Conservation (phyloP, 2,329 filamentous ascomycete genomes). For the Zalaria sp. region DNA sequence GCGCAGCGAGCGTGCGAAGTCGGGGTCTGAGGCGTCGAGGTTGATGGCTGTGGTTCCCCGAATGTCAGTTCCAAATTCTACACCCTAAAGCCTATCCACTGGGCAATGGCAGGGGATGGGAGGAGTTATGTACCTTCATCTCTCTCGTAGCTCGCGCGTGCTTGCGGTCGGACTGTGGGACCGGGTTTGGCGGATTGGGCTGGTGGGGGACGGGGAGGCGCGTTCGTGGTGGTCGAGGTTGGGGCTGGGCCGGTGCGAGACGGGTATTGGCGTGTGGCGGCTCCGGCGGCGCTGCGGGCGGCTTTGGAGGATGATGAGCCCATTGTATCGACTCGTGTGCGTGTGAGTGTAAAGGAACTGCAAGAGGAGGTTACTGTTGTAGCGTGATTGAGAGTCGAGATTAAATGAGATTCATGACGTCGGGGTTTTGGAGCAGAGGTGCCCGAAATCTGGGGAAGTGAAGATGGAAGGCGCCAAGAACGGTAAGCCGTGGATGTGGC, state of each 20-base stretch:
- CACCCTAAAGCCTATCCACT: neutral
- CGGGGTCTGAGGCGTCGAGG: slow-evolving; percentile 45
- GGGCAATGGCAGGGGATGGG: slow-evolving; percentile 1
- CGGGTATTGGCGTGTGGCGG: slow-evolving; percentile 42
- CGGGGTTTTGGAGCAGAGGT: too few relatives aligned
- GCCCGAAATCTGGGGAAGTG: too few relatives aligned
- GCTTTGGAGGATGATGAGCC: slow-evolving; percentile 46
- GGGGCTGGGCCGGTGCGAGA: slow-evolving; percentile 23
- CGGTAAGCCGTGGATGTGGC: too few relatives aligned
- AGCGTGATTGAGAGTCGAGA: too few relatives aligned
- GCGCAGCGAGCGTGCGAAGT: slow-evolving; percentile 70
- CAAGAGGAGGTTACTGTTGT: too few relatives aligned
- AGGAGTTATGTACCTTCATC: slow-evolving; percentile 21
- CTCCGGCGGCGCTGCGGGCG: slow-evolving; percentile 31
- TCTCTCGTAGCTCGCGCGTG: slow-evolving; percentile 22
- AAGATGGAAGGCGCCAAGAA: too few relatives aligned
- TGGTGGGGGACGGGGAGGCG: slow-evolving; percentile 10
- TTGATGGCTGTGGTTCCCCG: slow-evolving; percentile 33
- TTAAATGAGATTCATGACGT: too few relatives aligned
- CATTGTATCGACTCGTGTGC: too few relatives aligned
- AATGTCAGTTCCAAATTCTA: neutral
- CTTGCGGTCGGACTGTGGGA: slow-evolving; percentile 25
- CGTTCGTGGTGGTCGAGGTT: slow-evolving; percentile 13
- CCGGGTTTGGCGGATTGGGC: slow-evolving; percentile 19
- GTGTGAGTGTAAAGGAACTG: too few relatives aligned